These are phyloP conservation scores for Abortiporus biennis DNA, from an alignment of 1,284 basidiomycete species.

Conservation along the genomic window DNA sequence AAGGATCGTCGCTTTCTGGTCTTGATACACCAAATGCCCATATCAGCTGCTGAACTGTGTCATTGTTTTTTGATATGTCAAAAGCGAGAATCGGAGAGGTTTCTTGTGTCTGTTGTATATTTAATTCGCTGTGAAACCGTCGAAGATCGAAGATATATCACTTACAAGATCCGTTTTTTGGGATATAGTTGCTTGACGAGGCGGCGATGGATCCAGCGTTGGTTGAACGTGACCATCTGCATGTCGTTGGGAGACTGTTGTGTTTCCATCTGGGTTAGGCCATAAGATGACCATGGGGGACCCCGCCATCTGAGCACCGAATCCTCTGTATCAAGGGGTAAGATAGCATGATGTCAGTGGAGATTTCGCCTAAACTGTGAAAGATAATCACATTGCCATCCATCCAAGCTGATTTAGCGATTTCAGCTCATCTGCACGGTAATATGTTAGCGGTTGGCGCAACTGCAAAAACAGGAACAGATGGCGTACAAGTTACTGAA, in stretches of 20 bases:
- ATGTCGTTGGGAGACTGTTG: constrained; percentile 38
- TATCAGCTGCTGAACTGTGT: constrained; percentile 37
- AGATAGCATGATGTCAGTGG: neutral
- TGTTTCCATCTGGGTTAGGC: constrained; percentile 34
- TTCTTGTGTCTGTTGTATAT: constrained; percentile 11
- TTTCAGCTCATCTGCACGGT: constrained; percentile 37
- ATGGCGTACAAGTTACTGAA: constrained; percentile 37
- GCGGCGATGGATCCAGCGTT: constrained; percentile 13
- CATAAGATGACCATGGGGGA: constrained; percentile 37
- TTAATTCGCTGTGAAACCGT: neutral
- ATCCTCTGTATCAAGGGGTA: constrained; percentile 35
- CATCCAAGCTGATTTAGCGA: constrained; percentile 41
- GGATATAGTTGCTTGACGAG: constrained; percentile 15
- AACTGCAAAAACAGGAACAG: neutral
- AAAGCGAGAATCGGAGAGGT: constrained; percentile 18
- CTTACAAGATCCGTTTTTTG: constrained; percentile 12
- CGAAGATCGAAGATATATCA: constrained; percentile 5
- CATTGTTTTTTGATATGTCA: constrained; percentile 18
- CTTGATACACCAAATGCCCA: constrained; percentile 48
- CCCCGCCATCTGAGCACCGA: constrained; percentile 41
- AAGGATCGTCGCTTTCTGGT: constrained; percentile 33
- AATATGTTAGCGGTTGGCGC: neutral
- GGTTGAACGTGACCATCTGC: constrained; percentile 25
- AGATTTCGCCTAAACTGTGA: neutral
- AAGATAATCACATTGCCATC: constrained; percentile 43